Evolutionary conservation across 1,284 basidiomycete species (phyloP), one percentile per base, ranked within the genome.

Genomic region (Apiotrichum montevideense): DNA sequence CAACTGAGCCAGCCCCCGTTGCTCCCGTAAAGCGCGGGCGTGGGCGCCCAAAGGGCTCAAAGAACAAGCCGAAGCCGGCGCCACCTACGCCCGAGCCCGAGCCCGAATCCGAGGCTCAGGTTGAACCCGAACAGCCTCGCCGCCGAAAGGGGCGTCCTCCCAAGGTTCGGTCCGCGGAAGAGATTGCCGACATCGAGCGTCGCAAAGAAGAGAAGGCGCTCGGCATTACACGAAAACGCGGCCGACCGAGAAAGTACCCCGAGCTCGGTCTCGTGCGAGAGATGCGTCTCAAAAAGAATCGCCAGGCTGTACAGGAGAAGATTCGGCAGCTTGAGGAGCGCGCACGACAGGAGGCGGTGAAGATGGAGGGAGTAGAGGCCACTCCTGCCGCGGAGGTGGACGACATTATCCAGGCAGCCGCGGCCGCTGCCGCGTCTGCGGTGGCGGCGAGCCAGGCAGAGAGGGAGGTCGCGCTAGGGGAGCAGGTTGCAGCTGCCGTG

Each of bases 281-380:
- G 50, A 72, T 75, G 70, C 61, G 73, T 21, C 59, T 75, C 58
- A 73, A 70, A 63, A 68, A 67, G 67, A 73, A 75, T 52, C 51
- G 71, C 33, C 63, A 57, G 14, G 64, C 68, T 46, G 69, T 66
- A 40, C 63, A 62, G 35, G 67, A 70, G 52, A 58, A 71, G 46
- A 56, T 71, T 11, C 51, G 62, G 14, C 32, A 59, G 39, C 50
- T 65, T 29, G 61, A 66, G 44, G 62, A 63, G 34, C 52, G 58
- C 10, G 46, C 56, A 2, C 46, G 51, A 21, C 21, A 21, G 21
- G 21, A 21, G 21, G 21, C 13, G 40, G 43, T 13, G 13, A 39
- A 39, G 37, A 39, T 39, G 37, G 37, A 21, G 21, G 21, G 21
- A 21, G 21, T 21, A 21, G 21, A 21, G 21, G 21, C 21, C 21